Conservation (phyloP, 2,329 filamentous ascomycete genomes). For the Alternaria conjuncta region DNA sequence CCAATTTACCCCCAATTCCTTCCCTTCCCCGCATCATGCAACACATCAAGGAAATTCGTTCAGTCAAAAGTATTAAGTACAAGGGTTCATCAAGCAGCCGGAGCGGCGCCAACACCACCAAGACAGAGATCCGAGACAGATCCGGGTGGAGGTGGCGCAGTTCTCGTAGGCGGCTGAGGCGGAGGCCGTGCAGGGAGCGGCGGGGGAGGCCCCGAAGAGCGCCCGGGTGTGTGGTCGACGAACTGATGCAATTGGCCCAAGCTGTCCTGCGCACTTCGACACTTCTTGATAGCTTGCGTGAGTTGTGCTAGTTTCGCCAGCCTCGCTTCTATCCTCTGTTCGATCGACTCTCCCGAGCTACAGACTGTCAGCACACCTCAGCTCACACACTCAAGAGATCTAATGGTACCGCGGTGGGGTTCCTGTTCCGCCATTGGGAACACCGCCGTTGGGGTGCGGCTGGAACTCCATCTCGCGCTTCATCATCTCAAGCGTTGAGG, state of each 20-base stretch:
- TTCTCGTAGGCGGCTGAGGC: not conserved
- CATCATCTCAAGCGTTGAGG: slow-evolving; percentile 59
- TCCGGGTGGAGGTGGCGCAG: not conserved
- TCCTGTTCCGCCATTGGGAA: slow-evolving; percentile 36
- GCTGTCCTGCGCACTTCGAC: not conserved
- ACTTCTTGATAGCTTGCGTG: not conserved
- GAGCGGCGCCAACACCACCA: not conserved
- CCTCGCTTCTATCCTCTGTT: not conserved
- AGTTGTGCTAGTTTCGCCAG: not conserved
- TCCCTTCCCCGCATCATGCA: not conserved
- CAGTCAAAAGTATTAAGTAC: not conserved
- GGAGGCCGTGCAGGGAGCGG: not conserved
- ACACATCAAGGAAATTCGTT: not conserved
- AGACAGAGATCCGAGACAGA: not conserved
- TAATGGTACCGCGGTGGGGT: slow-evolving; percentile 48
- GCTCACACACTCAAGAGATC: slow-evolving; percentile 17
- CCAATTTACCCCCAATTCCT: not conserved
- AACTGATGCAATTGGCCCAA: not conserved
- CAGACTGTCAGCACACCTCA: slow-evolving; percentile 15
- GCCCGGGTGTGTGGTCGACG: not conserved
- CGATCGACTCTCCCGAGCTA: not conserved
- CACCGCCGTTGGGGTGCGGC: slow-evolving; percentile 24
- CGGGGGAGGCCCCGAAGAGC: not conserved
- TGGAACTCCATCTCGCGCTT: slow-evolving; percentile 48
- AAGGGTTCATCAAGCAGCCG: not conserved